These are phyloP conservation scores for Mycena filopes DNA, from an alignment of 768 basidiomycete species.

Conservation along the genomic window DNA sequence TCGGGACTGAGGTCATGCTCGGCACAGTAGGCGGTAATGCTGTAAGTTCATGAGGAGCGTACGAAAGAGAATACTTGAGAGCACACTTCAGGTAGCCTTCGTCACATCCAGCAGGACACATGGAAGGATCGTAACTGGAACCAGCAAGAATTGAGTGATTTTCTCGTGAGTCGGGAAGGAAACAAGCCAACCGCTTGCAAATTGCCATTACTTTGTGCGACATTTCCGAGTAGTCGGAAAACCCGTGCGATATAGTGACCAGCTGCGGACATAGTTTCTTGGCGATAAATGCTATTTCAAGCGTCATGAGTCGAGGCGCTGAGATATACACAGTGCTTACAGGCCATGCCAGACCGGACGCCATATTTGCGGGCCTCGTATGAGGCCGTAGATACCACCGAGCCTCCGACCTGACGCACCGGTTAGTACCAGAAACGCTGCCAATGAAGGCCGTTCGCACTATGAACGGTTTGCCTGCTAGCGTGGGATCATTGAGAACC, in stretches of 20 bases:
- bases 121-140: slow-evolving; percentile 68
- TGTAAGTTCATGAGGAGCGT: slow-evolving; percentile 38
- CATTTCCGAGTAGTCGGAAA: slow-evolving; percentile 73
- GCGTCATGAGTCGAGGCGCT: neutral
- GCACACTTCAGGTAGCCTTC: slow-evolving; percentile 90
- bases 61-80: slow-evolving; percentile 36
- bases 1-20: slow-evolving; percentile 70
- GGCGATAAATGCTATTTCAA: slow-evolving; percentile 81
- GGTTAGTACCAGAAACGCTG: neutral
- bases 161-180: neutral
- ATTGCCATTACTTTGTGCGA: slow-evolving; percentile 79
- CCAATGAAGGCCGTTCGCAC: slow-evolving; percentile 46
- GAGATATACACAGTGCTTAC: slow-evolving; percentile 48
- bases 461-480: slow-evolving; percentile 79
- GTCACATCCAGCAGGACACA: slow-evolving; percentile 84
- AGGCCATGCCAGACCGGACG: slow-evolving; percentile 95
- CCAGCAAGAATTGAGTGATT: neutral
- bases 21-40: slow-evolving; percentile 88
- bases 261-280: slow-evolving; percentile 94
- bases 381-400: slow-evolving; percentile 49
- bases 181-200: slow-evolving; percentile 55
- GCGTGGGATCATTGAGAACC: slow-evolving; percentile 68
- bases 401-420: slow-evolving; percentile 23
- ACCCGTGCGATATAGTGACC: slow-evolving; percentile 70
- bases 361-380: slow-evolving; percentile 94